Percentiles rank a stretch among this genome's conserved stretches.
Evolutionary conservation across 768 basidiomycete genomes (phyloP).

Genomic region (Tremella fuciformis): DNA sequence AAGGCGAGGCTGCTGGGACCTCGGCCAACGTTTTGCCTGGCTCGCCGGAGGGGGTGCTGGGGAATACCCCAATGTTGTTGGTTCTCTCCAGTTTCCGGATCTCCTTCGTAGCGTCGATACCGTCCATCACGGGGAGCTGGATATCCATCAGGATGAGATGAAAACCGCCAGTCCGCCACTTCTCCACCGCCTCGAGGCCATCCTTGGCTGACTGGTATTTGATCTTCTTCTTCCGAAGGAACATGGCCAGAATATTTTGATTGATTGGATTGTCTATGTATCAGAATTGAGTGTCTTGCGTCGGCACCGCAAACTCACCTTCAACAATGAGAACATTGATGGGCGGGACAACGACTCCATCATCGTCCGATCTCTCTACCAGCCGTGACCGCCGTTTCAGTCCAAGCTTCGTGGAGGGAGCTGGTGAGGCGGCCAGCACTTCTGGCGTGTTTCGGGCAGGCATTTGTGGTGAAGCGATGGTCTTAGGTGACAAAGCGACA

Average conservation of each 20-base stretch:
- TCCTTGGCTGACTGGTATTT: conserved; percentile 92
- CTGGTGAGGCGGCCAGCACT: neutral
- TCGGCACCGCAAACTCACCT: conserved; percentile 58
- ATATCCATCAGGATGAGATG: conserved; percentile 99
- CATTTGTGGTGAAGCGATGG: neutral
- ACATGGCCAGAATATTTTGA: conserved; percentile 93
- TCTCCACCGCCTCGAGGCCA: conserved; percentile 90
- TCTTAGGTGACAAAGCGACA: neutral
- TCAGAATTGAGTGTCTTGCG: conserved; percentile 10
- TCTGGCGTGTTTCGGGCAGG: neutral
- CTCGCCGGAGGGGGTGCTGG: conserved; percentile 66
- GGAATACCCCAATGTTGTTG: conserved; percentile 65
- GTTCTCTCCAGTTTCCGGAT: conserved; percentile 79
- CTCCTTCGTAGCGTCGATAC: conserved; percentile 93
- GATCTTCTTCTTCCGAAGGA: conserved; percentile 93
- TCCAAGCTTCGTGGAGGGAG: no score
- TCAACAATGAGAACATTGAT: conserved; percentile 98
- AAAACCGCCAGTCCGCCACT: conserved; percentile 88
- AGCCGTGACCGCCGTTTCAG: neutral
- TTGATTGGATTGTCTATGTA: conserved; percentile 92
- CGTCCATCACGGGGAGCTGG: conserved; percentile 98
- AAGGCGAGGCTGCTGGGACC: conserved; percentile 56
- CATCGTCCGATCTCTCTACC: conserved; percentile 56
- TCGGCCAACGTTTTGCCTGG: conserved; percentile 20
- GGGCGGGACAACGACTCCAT: conserved; percentile 81